These are phyloP conservation scores for Craspedostauros australis DNA, from an alignment of 108 stramenopile species.

Conservation along the genomic window DNA sequence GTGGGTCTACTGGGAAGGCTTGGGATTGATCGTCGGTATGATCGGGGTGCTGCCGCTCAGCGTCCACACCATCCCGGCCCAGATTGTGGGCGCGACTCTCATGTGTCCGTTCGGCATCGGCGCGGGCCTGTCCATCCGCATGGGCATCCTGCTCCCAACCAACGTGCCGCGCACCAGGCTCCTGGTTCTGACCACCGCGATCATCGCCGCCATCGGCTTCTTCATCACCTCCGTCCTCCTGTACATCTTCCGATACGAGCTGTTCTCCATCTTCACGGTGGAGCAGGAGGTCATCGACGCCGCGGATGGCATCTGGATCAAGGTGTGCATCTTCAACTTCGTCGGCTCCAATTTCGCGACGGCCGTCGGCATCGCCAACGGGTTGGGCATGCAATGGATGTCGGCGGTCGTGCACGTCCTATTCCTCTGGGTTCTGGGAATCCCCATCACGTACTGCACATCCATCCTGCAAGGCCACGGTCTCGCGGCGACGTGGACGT, in stretches of 20 bases:
- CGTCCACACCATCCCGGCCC: conserved; percentile 36
- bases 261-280: conserved; percentile 19
- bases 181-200: conserved; percentile 3
- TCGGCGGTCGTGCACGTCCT: neutral
- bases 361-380: neutral
- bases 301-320: conserved; percentile 26
- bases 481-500: neutral
- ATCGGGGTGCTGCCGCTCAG: conserved; percentile 31
- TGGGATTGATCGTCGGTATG: conserved; percentile 30
- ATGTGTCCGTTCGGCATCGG: conserved; percentile 20
- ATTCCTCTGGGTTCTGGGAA: neutral
- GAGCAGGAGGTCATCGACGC: conserved; percentile 10
- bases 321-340: conserved; percentile 13
- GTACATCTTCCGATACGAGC: conserved; percentile 5
- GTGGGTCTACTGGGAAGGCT: conserved; percentile 38
- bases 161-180: conserved; percentile 11
- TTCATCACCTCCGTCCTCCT: conserved; percentile 2
- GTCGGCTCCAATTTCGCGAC: neutral
- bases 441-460: neutral
- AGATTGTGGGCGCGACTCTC: conserved; percentile 14
- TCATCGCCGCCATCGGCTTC: neutral
- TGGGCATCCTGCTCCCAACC: conserved; percentile 10
- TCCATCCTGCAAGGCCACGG: conserved; percentile 1
- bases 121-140: conserved; percentile 17
- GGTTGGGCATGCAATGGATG: conserved; percentile 11